phyloP scores from a whole-genome alignment of 2,329 filamentous ascomycete species.

The Myriosclerotinia scirpicola region DNA sequence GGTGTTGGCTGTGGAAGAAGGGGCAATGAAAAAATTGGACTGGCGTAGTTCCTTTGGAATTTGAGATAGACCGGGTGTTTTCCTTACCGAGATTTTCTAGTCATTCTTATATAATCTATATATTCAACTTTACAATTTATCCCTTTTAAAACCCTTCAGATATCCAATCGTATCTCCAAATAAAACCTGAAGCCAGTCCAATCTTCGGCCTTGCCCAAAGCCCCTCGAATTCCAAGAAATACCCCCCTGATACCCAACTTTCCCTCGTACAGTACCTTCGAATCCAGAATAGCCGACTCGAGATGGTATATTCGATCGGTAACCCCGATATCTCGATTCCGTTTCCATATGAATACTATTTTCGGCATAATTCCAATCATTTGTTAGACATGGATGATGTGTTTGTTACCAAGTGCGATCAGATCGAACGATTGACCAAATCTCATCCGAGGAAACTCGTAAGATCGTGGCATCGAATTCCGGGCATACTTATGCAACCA shows the following conservation, averaged over 20 bases:
- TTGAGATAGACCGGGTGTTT: background rate
- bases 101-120: background rate
- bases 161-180: background rate
- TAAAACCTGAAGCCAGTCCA: background rate
- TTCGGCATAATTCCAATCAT: background rate
- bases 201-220: too few relatives aligned
- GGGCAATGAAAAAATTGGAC: background rate
- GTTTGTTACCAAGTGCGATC: background rate
- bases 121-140: background rate
- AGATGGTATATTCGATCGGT: background rate
- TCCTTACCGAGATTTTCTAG: background rate
- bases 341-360: background rate
- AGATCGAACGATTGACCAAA: background rate
- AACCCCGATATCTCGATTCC: background rate
- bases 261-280: background rate
- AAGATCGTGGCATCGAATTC: background rate
- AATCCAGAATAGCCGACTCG: background rate
- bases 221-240: background rate
- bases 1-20: background rate
- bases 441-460: background rate
- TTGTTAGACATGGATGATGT: background rate
- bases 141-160: too few relatives aligned
- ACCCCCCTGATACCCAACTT: background rate
- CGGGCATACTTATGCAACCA: background rate
- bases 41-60: background rate